Base-by-base conservation (phyloP, 257 asterid species). In the Solanum ossicruentum region DNA sequence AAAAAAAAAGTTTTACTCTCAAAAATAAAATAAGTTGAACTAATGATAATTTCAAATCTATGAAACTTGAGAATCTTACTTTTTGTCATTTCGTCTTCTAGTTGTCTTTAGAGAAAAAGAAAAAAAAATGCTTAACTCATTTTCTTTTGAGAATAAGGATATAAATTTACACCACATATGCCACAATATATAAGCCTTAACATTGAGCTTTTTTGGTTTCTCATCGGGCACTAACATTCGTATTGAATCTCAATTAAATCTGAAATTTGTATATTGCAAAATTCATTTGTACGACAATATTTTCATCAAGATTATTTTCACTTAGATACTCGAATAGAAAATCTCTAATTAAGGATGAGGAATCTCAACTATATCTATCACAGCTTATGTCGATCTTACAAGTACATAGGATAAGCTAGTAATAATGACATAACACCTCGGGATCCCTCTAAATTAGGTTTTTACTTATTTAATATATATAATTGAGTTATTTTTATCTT, bases 241-340 rank as follows among this genome's bases (percentile, higher is more conserved):
- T 0, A 10, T 60, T 5, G 3, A 1, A 12, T 4, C 4, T 21
- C 0, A 6, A 10, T 5, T 4, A 61, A 21, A 6, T 11, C 1
- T 21, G 17, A 0, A 32, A 61, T 21, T 5, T 8, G 1, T 3
- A 0, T 5, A 61, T n/a, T 60, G 1, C 36, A 60, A 60, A 3
- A 21, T 5, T 0, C 4, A 61, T 21, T 21, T 10, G 0, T 61
- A 1, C 2, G 4, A 7, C 1, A 3, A 9, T 2, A 60, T 0
- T 20, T 2, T 1, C 66, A 10, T n/a, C 2, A 60, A 60, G 3
- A 9, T n/a, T 10, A 3, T 1, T 58, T 10, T 12, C 8, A 21
- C 0, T 21, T 7, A n/a, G 11, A 1, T 0, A 10, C 2, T n/a
- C 3, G 1, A 58, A 58, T 3, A 13, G 4, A 3, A 10, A 0